Conservation (phyloP, 1,284 basidiomycete genomes). For the Malassezia psittaci region DNA sequence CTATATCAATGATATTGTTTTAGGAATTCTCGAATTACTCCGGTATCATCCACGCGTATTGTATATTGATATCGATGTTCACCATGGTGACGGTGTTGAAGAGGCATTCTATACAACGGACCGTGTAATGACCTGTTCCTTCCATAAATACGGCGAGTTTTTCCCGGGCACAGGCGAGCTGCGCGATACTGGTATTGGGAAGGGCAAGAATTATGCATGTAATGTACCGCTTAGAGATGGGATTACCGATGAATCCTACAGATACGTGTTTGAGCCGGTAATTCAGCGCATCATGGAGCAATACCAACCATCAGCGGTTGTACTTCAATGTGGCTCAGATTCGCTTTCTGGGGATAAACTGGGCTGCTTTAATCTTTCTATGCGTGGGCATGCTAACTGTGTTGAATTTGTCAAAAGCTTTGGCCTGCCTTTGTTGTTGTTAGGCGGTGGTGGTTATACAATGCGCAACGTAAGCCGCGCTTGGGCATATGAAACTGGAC, state of each 20-base stretch:
- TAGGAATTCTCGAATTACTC: slow-evolving; percentile 86
- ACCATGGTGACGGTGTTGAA: slow-evolving; percentile 98
- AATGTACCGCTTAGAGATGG: slow-evolving; percentile 95
- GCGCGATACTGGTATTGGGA: slow-evolving; percentile 82
- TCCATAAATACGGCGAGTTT: slow-evolving; percentile 99
- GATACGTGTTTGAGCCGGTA: slow-evolving; percentile 88
- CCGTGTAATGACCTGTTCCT: slow-evolving; percentile 93
- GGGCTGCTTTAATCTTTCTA: slow-evolving; percentile 90
- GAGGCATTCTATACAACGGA: slow-evolving; percentile 99
- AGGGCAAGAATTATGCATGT: slow-evolving; percentile 62
- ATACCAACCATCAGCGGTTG: slow-evolving; percentile 89
- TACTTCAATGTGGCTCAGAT: slow-evolving; percentile 97
- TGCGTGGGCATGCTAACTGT: slow-evolving; percentile 94
- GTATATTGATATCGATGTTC: slow-evolving; percentile 97
- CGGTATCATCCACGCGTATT: slow-evolving; percentile 89
- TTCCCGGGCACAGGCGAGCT: slow-evolving; percentile 97
- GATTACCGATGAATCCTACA: slow-evolving; percentile 89
- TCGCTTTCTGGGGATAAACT: slow-evolving; percentile 93
- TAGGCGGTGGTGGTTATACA: slow-evolving; percentile 96
- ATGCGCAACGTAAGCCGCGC: slow-evolving; percentile 93
- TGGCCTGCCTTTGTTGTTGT: slow-evolving; percentile 77
- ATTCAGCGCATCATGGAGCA: slow-evolving; percentile 90
- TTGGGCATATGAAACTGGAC: slow-evolving; percentile 96
- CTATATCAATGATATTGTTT: slow-evolving; percentile 96
- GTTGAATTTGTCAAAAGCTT: slow-evolving; percentile 96